Evolutionary conservation across 2,329 filamentous ascomycete genomes (phyloP).

Genomic region (Fusarium austroafricanum): DNA sequence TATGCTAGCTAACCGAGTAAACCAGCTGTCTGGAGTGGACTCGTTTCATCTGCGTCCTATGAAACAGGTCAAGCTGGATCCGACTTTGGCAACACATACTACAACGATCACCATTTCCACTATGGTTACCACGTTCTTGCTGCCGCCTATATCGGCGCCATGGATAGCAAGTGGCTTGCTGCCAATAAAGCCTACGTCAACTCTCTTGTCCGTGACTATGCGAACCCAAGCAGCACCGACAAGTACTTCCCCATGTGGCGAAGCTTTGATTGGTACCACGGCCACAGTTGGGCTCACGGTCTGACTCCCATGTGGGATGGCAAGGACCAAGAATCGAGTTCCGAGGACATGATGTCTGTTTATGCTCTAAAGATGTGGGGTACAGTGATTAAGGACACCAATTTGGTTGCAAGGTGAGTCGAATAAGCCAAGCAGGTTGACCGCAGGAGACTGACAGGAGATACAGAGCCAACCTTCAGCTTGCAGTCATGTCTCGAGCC

Average conservation of each 20-base stretch:
- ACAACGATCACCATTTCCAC: slow-evolving; percentile 81
- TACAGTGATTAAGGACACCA: slow-evolving; percentile 75
- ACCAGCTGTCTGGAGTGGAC: slow-evolving; percentile 77
- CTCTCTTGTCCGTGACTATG: slow-evolving; percentile 81
- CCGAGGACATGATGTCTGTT: slow-evolving; percentile 87
- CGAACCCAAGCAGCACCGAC: slow-evolving; percentile 79
- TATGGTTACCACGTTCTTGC: slow-evolving; percentile 92
- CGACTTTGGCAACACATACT: slow-evolving; percentile 92
- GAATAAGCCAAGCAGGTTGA: background rate
- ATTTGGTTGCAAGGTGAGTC: slow-evolving; percentile 78
- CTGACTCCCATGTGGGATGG: slow-evolving; percentile 77
- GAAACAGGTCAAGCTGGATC: slow-evolving; percentile 72
- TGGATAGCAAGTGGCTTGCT: slow-evolving; percentile 80
- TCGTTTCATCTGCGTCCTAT: slow-evolving; percentile 82
- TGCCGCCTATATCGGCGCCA: slow-evolving; percentile 82
- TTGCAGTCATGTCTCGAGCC: slow-evolving; percentile 79
- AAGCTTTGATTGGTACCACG: slow-evolving; percentile 93
- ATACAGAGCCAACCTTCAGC: slow-evolving; percentile 79
- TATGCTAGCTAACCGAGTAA: slow-evolving; percentile 30
- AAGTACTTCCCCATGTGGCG: slow-evolving; percentile 83
- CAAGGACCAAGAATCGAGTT: slow-evolving; percentile 87
- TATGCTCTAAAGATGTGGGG: slow-evolving; percentile 98
- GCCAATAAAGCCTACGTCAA: slow-evolving; percentile 85
- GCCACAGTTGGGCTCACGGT: slow-evolving; percentile 92
- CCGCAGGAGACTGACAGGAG: slow-evolving; percentile 7